Evolutionary conservation across 1,139 yeast genomes (phyloP).

Genomic region (Yamadazyma aaseri): DNA sequence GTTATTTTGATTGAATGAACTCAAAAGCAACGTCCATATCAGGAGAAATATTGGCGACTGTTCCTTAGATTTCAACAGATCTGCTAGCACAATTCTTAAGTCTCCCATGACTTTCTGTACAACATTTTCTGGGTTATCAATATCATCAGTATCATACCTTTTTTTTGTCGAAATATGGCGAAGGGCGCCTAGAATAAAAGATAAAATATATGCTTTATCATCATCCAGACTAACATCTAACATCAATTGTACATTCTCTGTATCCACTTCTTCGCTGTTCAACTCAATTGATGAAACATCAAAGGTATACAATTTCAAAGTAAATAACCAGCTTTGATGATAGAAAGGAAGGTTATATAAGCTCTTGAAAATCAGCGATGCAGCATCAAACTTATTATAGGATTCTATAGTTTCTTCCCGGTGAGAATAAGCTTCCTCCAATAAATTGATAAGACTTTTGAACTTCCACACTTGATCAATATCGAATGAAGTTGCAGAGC

Average conservation of each 20-base stretch:
- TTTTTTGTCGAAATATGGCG: conserved; percentile 15
- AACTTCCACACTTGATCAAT: conserved; percentile 30
- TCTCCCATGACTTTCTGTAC: conserved; percentile 23
- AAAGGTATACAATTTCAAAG: conserved; percentile 35
- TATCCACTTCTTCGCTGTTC: conserved; percentile 16
- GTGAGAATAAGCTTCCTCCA: conserved; percentile 7
- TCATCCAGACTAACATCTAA: conserved; percentile 21
- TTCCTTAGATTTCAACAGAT: conserved; percentile 20
- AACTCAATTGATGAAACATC: conserved; percentile 40
- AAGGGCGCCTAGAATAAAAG: conserved; percentile 31
- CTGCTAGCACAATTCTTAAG: conserved; percentile 22
- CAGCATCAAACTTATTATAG: too few relatives aligned
- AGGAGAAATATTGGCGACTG: conserved; percentile 24
- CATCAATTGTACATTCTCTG: conserved; percentile 19
- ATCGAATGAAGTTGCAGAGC: conserved; percentile 21
- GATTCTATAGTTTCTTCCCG: conserved; percentile 1
- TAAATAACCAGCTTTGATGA: conserved; percentile 20
- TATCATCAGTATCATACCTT: conserved; percentile 18
- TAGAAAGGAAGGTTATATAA: conserved; percentile 22
- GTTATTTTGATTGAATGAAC: conserved; percentile 15
- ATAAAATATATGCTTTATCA: conserved; percentile 22
- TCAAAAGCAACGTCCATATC: conserved; percentile 30
- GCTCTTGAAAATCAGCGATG: conserved; percentile 18
- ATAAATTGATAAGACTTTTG: conserved; percentile 31
- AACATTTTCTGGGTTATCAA: conserved; percentile 19